Evolutionary conservation across 1,284 basidiomycete species (phyloP).

Genomic region (Trametes pubescens): DNA sequence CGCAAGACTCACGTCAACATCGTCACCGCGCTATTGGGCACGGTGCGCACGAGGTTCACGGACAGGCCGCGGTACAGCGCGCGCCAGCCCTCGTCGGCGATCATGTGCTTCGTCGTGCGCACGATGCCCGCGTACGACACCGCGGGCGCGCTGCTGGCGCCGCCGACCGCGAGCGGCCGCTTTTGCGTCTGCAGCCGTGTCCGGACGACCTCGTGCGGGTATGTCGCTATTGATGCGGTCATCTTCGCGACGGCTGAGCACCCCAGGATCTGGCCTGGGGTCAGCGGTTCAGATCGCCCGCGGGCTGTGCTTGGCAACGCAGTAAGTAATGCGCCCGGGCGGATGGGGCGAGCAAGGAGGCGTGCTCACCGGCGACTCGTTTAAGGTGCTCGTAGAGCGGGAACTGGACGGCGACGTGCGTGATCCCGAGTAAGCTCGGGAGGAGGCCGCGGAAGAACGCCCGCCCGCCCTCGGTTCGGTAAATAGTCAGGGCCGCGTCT

Average conservation of each 20-base stretch:
- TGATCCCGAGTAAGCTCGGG: slow-evolving; percentile 89
- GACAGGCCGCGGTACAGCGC: slow-evolving; percentile 91
- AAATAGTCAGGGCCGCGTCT: slow-evolving; percentile 88
- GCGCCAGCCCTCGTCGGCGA: slow-evolving; percentile 84
- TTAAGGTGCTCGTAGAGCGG: slow-evolving; percentile 96
- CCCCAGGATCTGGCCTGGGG: slow-evolving; percentile 76
- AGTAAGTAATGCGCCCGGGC: slow-evolving; percentile 8
- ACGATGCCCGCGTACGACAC: slow-evolving; percentile 67
- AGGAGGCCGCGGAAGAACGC: slow-evolving; percentile 94
- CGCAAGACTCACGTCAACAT: slow-evolving; percentile 86
- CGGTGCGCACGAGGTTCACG: slow-evolving; percentile 90
- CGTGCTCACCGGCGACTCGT: slow-evolving; percentile 76
- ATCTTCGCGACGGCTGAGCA: slow-evolving; percentile 94
- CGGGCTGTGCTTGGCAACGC: slow-evolving; percentile 50
- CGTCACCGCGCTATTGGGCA: slow-evolving; percentile 93
- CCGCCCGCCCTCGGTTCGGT: slow-evolving; percentile 80
- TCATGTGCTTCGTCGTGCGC: slow-evolving; percentile 76
- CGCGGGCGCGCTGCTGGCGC: slow-evolving; percentile 39
- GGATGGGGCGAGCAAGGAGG: slow-evolving; percentile 1
- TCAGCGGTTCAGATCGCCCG: slow-evolving; percentile 64
- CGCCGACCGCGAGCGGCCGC: slow-evolving; percentile 56
- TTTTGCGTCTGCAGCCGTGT: slow-evolving; percentile 90
- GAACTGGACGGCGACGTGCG: slow-evolving; percentile 95
- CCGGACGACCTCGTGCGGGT: slow-evolving; percentile 95
- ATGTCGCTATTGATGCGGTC: slow-evolving; percentile 92